phyloP scores from a whole-genome alignment of 2,329 filamentous ascomycete species.

The Zalaria sp. region DNA sequence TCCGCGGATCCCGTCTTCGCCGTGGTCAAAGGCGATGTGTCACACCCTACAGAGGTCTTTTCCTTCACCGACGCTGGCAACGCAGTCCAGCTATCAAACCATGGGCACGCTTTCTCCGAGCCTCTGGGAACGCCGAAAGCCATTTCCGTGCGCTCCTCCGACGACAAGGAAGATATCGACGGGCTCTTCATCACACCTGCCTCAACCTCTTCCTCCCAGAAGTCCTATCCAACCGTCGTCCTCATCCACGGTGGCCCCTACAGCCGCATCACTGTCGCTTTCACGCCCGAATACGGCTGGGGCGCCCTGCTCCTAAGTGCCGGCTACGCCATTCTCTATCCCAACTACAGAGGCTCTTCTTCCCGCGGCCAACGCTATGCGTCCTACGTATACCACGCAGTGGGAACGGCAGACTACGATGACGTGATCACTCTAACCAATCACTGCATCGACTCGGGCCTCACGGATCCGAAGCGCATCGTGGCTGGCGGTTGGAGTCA shows the following conservation, averaged over 20 bases:
- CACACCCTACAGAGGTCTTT: conserved; percentile 18
- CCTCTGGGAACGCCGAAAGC: conserved; percentile 11
- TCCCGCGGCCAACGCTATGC: conserved; percentile 21
- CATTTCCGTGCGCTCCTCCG: conserved; percentile 13
- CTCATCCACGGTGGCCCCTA: conserved; percentile 24
- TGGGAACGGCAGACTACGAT: conserved; percentile 22
- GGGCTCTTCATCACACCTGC: conserved; percentile 14
- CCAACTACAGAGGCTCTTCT: conserved; percentile 25
- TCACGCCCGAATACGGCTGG: conserved; percentile 17
- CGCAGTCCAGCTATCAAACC: conserved; percentile 9
- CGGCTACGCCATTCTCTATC: conserved; percentile 24
- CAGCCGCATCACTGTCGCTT: conserved; percentile 13
- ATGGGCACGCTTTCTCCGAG: conserved; percentile 11
- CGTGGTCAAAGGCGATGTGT: conserved; percentile 14
- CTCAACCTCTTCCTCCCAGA: background rate
- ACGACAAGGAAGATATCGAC: conserved; percentile 16
- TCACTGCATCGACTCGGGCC: conserved; percentile 18
- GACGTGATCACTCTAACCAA: conserved; percentile 23
- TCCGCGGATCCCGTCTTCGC: conserved; percentile 12
- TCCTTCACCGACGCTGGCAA: conserved; percentile 10
- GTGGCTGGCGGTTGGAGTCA: conserved; percentile 25
- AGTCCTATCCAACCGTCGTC: conserved; percentile 19
- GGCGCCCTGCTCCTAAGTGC: conserved; percentile 18
- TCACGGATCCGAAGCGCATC: conserved; percentile 17
- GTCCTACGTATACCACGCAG: conserved; percentile 13